A percentile compares a stretch with the other conserved stretches of the same genome.
These are phyloP conservation scores for Termitomyces heimii DNA, from an alignment of 768 basidiomycete genomes.

Conservation along the genomic window DNA sequence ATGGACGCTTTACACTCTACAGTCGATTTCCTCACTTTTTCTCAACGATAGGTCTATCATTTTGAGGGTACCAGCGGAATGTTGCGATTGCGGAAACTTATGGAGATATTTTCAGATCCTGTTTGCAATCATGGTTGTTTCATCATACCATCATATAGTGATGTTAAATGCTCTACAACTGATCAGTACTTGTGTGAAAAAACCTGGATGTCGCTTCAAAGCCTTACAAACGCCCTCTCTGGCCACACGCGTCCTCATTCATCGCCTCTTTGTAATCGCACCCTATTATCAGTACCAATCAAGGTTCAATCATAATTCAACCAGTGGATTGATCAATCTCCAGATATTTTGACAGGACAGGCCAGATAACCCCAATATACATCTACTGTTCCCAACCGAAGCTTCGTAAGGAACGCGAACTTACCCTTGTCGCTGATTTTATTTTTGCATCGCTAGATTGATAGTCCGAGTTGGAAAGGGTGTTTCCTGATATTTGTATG, in stretches of 20 bases:
- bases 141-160: background rate
- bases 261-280: background rate
- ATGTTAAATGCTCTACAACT: background rate
- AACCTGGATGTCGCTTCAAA: too few species aligned
- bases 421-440: too few species aligned
- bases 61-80: too few species aligned
- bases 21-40: background rate
- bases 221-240: too few species aligned
- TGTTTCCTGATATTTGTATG: background rate
- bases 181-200: too few species aligned
- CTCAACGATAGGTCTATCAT: background rate
- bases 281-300: background rate
- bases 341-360: background rate
- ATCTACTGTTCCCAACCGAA: background rate
- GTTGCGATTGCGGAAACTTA: background rate
- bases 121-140: background rate
- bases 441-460: background rate
- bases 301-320: background rate
- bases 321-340: background rate
- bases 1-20: background rate
- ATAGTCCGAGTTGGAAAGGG: too few species aligned
- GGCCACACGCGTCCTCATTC: background rate
- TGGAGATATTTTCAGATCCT: background rate
- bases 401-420: background rate
- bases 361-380: background rate